Evolutionary conservation across 441 rosid species (phyloP).

Genomic region (Francoa sonchifolia): DNA sequence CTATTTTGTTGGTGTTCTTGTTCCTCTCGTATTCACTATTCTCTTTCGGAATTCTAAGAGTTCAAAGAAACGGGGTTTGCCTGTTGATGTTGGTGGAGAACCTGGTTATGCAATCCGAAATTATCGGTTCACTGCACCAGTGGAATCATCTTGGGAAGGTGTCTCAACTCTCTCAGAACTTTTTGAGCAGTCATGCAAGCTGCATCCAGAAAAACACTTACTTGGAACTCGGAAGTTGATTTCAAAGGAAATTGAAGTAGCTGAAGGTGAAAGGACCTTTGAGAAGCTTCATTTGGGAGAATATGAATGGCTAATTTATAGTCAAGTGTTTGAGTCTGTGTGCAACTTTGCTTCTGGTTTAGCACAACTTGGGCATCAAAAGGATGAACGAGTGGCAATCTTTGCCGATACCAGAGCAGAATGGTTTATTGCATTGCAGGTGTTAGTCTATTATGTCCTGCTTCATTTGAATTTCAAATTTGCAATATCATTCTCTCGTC

Average conservation of each 20-base stretch:
- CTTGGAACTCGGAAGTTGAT: conserved; percentile 73
- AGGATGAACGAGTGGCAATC: conserved; percentile 81
- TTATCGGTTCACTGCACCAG: conserved; percentile 35
- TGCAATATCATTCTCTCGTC: no score
- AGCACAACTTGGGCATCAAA: conserved; percentile 52
- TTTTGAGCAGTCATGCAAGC: conserved; percentile 65
- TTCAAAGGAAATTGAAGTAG: conserved; percentile 49
- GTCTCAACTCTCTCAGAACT: conserved; percentile 79
- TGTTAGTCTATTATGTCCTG: conserved; percentile 12
- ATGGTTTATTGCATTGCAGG: conserved; percentile 96
- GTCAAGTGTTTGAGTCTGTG: conserved; percentile 41
- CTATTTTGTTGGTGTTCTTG: conserved; percentile 54
- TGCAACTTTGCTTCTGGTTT: conserved; percentile 79
- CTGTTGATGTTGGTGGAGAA: conserved; percentile 75
- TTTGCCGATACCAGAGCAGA: conserved; percentile 92
- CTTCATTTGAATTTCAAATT: neutral
- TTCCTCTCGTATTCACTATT: conserved; percentile 63
- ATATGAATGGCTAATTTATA: conserved; percentile 72
- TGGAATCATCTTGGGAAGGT: conserved; percentile 67
- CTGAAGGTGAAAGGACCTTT: conserved; percentile 50
- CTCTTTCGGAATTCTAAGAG: conserved; percentile 48
- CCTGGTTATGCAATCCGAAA: conserved; percentile 66
- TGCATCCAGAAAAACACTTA: conserved; percentile 36
- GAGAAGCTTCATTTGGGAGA: conserved; percentile 97
- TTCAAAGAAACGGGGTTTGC: conserved; percentile 63